phyloP scores from a whole-genome alignment of 2,329 filamentous ascomycete species.

The Pseudogymnoascus sp. region DNA sequence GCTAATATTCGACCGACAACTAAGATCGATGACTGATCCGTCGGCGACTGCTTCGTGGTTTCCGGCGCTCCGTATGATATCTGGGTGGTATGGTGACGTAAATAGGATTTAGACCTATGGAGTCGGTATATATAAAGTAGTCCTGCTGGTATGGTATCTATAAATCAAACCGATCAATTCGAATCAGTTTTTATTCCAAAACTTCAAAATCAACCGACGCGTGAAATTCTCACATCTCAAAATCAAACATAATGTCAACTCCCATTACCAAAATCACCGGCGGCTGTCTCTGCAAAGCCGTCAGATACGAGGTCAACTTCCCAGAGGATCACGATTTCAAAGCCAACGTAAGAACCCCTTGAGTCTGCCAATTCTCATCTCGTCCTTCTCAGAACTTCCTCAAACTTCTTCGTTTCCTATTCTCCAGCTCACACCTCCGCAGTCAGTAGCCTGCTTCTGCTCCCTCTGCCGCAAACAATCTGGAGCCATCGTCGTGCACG shows the following conservation, averaged over 20 bases:
- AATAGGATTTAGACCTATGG: too few relatives aligned
- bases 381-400: neutral
- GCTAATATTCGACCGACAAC: neutral
- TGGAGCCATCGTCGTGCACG: constrained; percentile 37
- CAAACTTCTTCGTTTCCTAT: neutral
- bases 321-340: constrained; percentile 38
- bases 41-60: neutral
- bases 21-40: neutral
- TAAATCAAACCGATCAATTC: neutral
- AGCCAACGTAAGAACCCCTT: constrained; percentile 24
- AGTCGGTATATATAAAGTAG: neutral
- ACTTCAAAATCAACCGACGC: neutral
- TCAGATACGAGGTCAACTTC: constrained; percentile 42
- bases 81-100: neutral
- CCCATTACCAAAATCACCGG: constrained; percentile 34
- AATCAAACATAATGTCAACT: constrained; percentile 25
- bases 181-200: neutral
- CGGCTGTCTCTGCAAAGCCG: constrained; percentile 42
- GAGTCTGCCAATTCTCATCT: neutral
- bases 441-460: constrained; percentile 45
- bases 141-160: neutral
- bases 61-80: neutral
- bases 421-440: neutral
- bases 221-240: neutral
- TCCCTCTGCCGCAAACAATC: constrained; percentile 46